Conservation (phyloP, 2,329 filamentous ascomycete genomes). For the Monilinia vaccinii-corymbosi region DNA sequence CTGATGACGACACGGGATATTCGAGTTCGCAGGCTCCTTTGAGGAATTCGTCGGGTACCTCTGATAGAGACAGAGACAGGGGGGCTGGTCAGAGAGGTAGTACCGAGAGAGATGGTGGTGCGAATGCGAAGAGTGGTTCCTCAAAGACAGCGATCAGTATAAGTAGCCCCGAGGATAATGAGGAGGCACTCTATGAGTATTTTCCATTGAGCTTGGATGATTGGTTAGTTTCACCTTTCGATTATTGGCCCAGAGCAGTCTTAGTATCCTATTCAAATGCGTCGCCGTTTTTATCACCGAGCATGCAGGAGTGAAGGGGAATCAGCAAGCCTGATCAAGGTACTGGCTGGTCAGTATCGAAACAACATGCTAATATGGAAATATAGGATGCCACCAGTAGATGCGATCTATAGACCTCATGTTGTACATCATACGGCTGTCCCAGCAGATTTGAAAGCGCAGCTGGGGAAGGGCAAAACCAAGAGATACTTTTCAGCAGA, state of each 20-base stretch:
- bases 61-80: constrained; percentile 7
- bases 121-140: constrained; percentile 27
- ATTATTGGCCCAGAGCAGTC: not conserved
- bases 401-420: constrained; percentile 84
- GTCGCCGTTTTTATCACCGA: not conserved
- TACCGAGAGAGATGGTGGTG: constrained; percentile 24
- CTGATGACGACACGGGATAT: constrained; percentile 22
- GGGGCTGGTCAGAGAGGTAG: not conserved
- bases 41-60: not conserved
- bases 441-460: constrained; percentile 60
- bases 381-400: constrained; percentile 66
- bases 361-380: constrained; percentile 21
- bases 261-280: not conserved
- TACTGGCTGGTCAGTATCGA: not conserved
- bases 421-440: constrained; percentile 82
- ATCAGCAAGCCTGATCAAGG: not conserved
- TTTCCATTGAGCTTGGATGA: constrained; percentile 87
- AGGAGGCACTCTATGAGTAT: constrained; percentile 86
- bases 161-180: constrained; percentile 59
- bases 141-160: constrained; percentile 33
- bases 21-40: constrained; percentile 1
- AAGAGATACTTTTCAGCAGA: constrained; percentile 68
- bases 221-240: constrained; percentile 43
- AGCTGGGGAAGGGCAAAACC: constrained; percentile 54
- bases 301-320: not conserved